Conservation (phyloP, 2,329 filamentous ascomycete genomes). For the Trichophyton mentagrophytes region DNA sequence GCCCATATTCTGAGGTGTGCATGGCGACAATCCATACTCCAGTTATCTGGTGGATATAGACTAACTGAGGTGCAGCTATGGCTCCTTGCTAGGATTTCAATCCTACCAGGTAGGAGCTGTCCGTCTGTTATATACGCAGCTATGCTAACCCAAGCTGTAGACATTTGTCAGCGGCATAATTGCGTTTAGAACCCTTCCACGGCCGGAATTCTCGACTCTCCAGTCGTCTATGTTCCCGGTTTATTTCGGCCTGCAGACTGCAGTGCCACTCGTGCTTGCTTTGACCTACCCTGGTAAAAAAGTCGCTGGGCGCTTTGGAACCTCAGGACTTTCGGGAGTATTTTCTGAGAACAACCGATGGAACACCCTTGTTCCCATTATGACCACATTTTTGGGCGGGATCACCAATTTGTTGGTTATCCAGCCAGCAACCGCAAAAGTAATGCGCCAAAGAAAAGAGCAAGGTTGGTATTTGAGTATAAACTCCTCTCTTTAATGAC, state of each 20-base stretch:
- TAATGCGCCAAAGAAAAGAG: slow-evolving; percentile 62
- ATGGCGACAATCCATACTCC: neutral
- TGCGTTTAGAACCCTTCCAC: slow-evolving; percentile 62
- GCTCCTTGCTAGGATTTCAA: slow-evolving; percentile 71
- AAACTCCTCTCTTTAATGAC: neutral
- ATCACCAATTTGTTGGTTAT: slow-evolving; percentile 58
- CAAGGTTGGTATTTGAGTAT: slow-evolving; percentile 48
- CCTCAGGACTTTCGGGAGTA: slow-evolving; percentile 42
- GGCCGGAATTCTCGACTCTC: slow-evolving; percentile 66
- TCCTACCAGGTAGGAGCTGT: slow-evolving; percentile 58
- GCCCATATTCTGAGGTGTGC: slow-evolving; percentile 15
- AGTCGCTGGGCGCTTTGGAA: slow-evolving; percentile 21
- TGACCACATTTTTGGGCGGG: slow-evolving; percentile 56
- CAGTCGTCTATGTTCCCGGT: slow-evolving; percentile 66
- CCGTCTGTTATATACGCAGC: neutral
- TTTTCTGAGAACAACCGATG: slow-evolving; percentile 49
- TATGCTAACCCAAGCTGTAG: slow-evolving; percentile 27
- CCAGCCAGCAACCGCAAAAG: slow-evolving; percentile 60
- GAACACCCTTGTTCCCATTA: slow-evolving; percentile 55
- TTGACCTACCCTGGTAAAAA: slow-evolving; percentile 64
- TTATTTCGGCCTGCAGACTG: slow-evolving; percentile 77
- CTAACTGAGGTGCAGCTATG: slow-evolving; percentile 48
- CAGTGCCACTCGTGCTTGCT: slow-evolving; percentile 57
- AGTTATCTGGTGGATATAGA: neutral
- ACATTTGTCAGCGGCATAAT: slow-evolving; percentile 64